These are phyloP conservation scores for Aureoboletus auriporus DNA, from an alignment of 768 basidiomycete genomes.

Conservation along the genomic window DNA sequence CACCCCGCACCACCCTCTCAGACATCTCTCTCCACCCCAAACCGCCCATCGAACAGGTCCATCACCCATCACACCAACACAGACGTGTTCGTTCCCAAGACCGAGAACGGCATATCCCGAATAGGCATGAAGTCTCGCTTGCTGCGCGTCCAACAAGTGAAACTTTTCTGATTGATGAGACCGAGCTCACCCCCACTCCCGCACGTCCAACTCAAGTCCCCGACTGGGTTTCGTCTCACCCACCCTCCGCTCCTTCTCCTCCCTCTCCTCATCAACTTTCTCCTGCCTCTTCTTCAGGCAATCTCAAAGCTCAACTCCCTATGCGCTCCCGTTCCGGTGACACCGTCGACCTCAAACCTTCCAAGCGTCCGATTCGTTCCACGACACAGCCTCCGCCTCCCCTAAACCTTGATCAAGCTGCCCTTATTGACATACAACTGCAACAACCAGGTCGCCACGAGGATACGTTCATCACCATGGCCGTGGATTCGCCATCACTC, in stretches of 20 bases:
- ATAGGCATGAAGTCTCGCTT: slow-evolving; percentile 32
- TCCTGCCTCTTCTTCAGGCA: slow-evolving; percentile 30
- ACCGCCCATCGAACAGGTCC: slow-evolving; percentile 17
- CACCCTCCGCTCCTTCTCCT: slow-evolving; percentile 6
- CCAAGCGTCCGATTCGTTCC: slow-evolving; percentile 15
- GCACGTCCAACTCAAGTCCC: slow-evolving; percentile 6
- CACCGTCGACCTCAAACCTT: slow-evolving; percentile 11
- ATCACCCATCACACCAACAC: slow-evolving; percentile 14
- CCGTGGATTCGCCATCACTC: slow-evolving; percentile 24
- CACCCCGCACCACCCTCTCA: slow-evolving; percentile 17
- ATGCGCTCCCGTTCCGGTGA: slow-evolving; percentile 9
- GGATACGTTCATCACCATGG: slow-evolving; percentile 6
- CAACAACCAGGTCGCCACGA: slow-evolving; percentile 18
- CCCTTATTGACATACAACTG: slow-evolving; percentile 8
- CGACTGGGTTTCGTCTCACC: slow-evolving; percentile 15
- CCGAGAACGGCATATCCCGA: slow-evolving; percentile 22
- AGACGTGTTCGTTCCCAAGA: slow-evolving; percentile 30
- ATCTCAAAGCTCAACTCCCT: slow-evolving; percentile 26
- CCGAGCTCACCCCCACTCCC: slow-evolving; percentile 26
- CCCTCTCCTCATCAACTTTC: slow-evolving; percentile 20
- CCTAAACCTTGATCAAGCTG: slow-evolving; percentile 21
- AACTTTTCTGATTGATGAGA: slow-evolving; percentile 17
- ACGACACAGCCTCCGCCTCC: slow-evolving; percentile 28
- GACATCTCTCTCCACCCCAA: slow-evolving; percentile 8
- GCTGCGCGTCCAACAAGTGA: slow-evolving; percentile 28